Base-by-base conservation (phyloP, 192 early-diverging fungal species). In the Chytriomyces hyalinus region DNA sequence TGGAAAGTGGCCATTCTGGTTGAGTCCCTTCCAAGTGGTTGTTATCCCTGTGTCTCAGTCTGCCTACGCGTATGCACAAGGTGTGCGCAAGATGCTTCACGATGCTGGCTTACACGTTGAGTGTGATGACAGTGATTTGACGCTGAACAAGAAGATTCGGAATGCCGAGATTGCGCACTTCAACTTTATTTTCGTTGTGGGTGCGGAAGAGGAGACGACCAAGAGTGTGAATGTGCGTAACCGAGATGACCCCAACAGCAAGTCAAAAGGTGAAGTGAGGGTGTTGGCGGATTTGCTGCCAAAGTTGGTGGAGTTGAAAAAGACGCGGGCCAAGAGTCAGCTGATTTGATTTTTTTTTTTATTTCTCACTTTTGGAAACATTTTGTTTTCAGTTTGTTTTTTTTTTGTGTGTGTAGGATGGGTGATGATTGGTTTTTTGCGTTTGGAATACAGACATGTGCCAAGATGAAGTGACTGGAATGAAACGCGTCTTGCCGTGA, bases 1-100 rank as follows among this genome's bases (percentile, higher is more conserved):
- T 64, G 97, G 97, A 74, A 97, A 97, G 80, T 98, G 96, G 95
- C 96, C 96, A 36, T 92, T 99, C 89, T 99, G 97, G 97, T 85
- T 99, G 53, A 94, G 93, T 17, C 97, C 97, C 53, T 93, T 95
- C 67, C 97, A 98, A 85, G 80, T 97, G 20, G 87, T 93, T 68
- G 88, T 99, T 24, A 89, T 99, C 49, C 97, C 97, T 5, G 92
- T 99, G 36, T 92, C 93, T 0, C 84, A 83, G 7, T 90, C 89
- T 3, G 89, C 93, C 74, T 90, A 88, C 76, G 91, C 88, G 15
- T 99, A 99, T 81, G 97, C 95, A 4, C 76, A 90, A 75, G 83
- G 91, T 77, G 92, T 99, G 28, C 80, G 79, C 59, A 78, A 94
- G 75, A 81, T 83, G 75, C 84, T 97, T 61, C 88, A 89, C 49